Conservation (phyloP, 192 early-diverging fungal species). For the Helicostylum pulchrum region DNA sequence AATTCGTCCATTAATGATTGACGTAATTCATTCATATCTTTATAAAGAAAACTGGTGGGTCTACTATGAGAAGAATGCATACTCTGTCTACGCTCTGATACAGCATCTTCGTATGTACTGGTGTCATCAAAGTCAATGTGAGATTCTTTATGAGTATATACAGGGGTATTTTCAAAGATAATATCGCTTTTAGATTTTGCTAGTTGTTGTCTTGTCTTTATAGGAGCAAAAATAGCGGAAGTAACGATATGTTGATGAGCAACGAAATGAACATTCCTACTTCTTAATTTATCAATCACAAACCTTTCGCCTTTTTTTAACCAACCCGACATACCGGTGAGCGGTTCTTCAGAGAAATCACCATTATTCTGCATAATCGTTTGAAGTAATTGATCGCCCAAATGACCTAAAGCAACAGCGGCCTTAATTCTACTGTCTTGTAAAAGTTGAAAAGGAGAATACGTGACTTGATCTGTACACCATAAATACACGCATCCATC, state of each 20-base stretch:
- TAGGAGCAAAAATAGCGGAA: conserved; percentile 61
- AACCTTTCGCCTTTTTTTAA: conserved; percentile 24
- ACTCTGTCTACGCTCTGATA: conserved; percentile 1
- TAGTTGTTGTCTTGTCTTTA: conserved; percentile 55
- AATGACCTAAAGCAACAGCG: conserved; percentile 18
- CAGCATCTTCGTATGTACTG: not conserved
- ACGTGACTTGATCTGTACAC: conserved; percentile 45
- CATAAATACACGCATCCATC: conserved; percentile 76
- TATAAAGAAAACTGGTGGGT: not conserved
- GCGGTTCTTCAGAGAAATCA: not conserved
- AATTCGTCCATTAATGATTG: conserved; percentile 2
- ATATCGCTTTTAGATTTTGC: conserved; percentile 47
- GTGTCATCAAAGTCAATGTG: not conserved
- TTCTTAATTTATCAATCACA: conserved; percentile 26
- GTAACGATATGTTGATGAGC: conserved; percentile 58
- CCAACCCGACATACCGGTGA: conserved; percentile 13
- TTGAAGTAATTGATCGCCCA: conserved; percentile 20
- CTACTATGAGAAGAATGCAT: not conserved
- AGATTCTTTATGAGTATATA: conserved; percentile 37
- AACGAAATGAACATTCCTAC: conserved; percentile 35
- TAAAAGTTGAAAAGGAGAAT: conserved; percentile 18
- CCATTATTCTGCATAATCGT: conserved; percentile 10
- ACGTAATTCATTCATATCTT: not conserved
- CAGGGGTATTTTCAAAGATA: conserved; percentile 40
- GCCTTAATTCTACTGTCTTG: conserved; percentile 26